These are phyloP conservation scores for Dactylellina sp. DNA, from an alignment of 2,329 filamentous ascomycete genomes.

Conservation along the genomic window DNA sequence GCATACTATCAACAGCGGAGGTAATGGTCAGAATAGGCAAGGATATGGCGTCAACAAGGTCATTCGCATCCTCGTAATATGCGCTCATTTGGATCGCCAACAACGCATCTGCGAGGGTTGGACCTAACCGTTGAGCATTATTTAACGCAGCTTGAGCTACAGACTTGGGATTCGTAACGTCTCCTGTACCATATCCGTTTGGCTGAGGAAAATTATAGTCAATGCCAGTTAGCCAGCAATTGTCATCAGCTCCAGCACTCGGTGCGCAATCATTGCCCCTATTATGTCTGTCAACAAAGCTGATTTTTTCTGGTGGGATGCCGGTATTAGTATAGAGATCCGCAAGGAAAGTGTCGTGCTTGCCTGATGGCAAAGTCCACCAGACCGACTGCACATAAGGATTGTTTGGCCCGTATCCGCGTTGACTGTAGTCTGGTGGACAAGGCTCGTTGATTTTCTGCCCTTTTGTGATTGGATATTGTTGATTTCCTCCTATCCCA, in stretches of 20 bases:
- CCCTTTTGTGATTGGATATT: no score
- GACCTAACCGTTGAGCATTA: no score
- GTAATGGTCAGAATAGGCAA: no score
- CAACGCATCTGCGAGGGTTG: no score
- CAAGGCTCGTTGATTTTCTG: no score
- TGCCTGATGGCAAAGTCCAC: conserved; percentile 5
- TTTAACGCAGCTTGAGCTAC: neutral
- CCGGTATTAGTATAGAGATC: neutral
- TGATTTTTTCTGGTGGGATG: conserved; percentile 1
- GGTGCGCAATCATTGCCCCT: neutral
- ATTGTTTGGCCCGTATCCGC: neutral
- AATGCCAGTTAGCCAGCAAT: neutral
- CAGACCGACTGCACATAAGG: neutral
- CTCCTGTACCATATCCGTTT: neutral
- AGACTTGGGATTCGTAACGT: neutral
- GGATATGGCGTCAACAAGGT: no score
- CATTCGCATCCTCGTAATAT: no score
- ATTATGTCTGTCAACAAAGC: neutral
- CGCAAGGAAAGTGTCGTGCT: neutral
- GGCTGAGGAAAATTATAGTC: conserved; percentile 16
- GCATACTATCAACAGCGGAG: no score
- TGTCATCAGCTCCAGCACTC: neutral
- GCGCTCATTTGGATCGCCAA: no score
- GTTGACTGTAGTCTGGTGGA: no score
- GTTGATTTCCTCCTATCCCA: no score